Evolutionary conservation across 768 basidiomycete genomes (phyloP), one percentile per base, ranked within the genome.

Genomic region (Chiua virens): DNA sequence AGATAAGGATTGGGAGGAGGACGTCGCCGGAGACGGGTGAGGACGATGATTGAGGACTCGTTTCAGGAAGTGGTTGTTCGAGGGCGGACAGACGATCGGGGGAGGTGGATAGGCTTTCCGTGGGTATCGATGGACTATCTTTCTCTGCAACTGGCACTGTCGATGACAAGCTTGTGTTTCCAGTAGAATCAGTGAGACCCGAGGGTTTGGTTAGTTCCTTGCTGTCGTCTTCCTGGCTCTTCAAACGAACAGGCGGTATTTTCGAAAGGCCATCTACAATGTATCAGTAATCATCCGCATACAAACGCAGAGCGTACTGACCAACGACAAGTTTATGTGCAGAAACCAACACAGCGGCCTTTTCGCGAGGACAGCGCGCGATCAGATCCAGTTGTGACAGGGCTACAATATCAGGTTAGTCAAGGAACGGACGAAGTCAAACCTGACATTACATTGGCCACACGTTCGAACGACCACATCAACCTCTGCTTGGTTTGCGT

Each of bases 1-100:
- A 97, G 42, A 98, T 99, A 67, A 98, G 85, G 53, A 98, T 71
- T 0, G 96, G 96, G 15, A 99, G 79, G 35, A 99, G 85, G 37
- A 97, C 79, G 62, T 98, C 96, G 1, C 92, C 91, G 0, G 87
- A 89, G 5, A 89, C 82, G 5, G 80, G 81, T 2, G 81, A 84
- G 11, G 68, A 25, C 10, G n/a, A n/a, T n/a, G n/a, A n/a, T n/a
- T n/a, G n/a, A n/a, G 59, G 8, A 36, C 38, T 36, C 50, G 52
- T 10, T 20, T 58, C 47, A 21, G 62, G 52, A 43, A 50, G 36
- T 10, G 62, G 20, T 34, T 35, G 27, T 30, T 53, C 21, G 27
- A 34, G n/a, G 51, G 21, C 6, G 5, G 48, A 39, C 15, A 22
- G 18, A 20, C 18, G 36, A 25, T 55, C 53, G 3, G 54, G 39